Evolutionary conservation across 768 basidiomycete genomes (phyloP).

Genomic region (Zangia roseola): DNA sequence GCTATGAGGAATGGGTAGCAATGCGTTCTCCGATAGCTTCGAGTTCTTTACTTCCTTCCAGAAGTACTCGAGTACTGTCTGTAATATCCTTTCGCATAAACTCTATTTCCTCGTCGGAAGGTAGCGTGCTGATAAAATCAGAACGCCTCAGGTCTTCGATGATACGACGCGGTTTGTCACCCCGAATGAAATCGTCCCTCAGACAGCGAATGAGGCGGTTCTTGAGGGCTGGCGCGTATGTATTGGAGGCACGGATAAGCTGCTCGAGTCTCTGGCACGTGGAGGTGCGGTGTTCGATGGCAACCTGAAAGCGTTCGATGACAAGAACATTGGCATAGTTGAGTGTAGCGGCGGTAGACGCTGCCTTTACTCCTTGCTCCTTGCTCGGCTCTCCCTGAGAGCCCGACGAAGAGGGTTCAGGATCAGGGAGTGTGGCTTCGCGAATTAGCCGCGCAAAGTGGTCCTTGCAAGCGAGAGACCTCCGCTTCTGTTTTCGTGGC

Average conservation of each 20-base stretch:
- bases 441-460: slow-evolving; percentile 25
- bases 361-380: slow-evolving; percentile 2
- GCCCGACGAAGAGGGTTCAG: not conserved
- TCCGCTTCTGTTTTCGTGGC: slow-evolving; percentile 25
- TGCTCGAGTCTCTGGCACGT: slow-evolving; percentile 30
- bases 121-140: slow-evolving; percentile 22
- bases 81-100: slow-evolving; percentile 20
- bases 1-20: slow-evolving; percentile 19
- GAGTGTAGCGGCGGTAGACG: slow-evolving; percentile 5
- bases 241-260: slow-evolving; percentile 22
- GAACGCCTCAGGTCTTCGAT: slow-evolving; percentile 28
- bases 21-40: slow-evolving; percentile 25
- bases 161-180: slow-evolving; percentile 23
- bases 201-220: slow-evolving; percentile 19
- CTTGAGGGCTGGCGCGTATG: slow-evolving; percentile 21
- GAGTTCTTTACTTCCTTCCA: slow-evolving; percentile 29
- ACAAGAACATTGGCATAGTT: slow-evolving; percentile 26
- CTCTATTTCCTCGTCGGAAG: slow-evolving; percentile 18
- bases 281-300: slow-evolving; percentile 26
- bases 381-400: slow-evolving; percentile 6
- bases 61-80: slow-evolving; percentile 25
- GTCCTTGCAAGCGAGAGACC: slow-evolving; percentile 21
- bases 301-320: slow-evolving; percentile 28
- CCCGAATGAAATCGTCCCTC: slow-evolving; percentile 26
- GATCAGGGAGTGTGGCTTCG: slow-evolving; percentile 9